A percentile compares a stretch with the other conserved stretches of the same genome.
phyloP scores from a whole-genome alignment of 2,329 filamentous ascomycete genomes.

The Alternaria ethzedia region DNA sequence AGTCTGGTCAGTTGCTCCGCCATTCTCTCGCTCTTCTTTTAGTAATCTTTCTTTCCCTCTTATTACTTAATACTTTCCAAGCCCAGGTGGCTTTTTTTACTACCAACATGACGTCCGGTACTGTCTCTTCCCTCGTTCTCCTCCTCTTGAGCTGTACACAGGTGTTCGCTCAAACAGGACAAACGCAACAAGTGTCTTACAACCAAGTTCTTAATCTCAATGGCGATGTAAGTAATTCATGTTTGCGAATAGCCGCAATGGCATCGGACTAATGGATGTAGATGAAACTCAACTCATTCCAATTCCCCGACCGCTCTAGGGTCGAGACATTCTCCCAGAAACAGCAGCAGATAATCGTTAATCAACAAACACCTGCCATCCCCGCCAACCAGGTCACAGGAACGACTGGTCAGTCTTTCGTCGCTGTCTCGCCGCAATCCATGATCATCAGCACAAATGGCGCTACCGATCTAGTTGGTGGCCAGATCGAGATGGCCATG shows the following conservation, averaged over 20 bases:
- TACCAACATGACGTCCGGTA: conserved; percentile 45
- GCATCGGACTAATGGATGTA: conserved; percentile 19
- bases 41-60: conserved; percentile 22
- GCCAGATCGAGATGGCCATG: conserved; percentile 46
- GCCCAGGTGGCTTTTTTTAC: conserved; percentile 42
- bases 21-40: conserved; percentile 16
- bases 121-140: conserved; percentile 42
- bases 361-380: conserved; percentile 46
- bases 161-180: conserved; percentile 27
- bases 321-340: conserved; percentile 48
- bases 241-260: fast-evolving
- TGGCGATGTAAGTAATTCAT: conserved; percentile 43
- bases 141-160: conserved; percentile 36
- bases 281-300: conserved; percentile 48
- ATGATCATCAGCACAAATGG: conserved; percentile 47
- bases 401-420: conserved; percentile 46
- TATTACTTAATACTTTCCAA: conserved; percentile 19
- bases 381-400: conserved; percentile 47
- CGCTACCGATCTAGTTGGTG: conserved; percentile 46
- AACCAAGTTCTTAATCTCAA: conserved; percentile 51
- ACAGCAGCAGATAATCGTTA: conserved; percentile 49
- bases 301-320: conserved; percentile 46
- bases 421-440: conserved; percentile 40
- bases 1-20: conserved; percentile 39
- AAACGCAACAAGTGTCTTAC: conserved; percentile 39